Evolutionary conservation across 1,284 basidiomycete genomes (phyloP), one percentile per base, ranked within the genome.

Genomic region (Ustilago xerochloae): DNA sequence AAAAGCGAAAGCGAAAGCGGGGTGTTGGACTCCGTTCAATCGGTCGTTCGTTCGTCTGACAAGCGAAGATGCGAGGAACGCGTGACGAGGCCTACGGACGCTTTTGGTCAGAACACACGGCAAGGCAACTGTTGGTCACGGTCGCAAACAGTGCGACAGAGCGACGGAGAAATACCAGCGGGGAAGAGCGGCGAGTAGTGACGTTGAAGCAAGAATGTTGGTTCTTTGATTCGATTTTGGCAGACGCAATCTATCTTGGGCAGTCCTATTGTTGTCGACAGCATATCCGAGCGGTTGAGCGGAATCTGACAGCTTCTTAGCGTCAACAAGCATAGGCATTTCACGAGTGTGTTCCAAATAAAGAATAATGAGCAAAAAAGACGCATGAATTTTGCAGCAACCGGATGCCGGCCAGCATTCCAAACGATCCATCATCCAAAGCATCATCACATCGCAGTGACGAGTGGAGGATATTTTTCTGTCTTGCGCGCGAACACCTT

Each of bases 131-230:
- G n/a, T n/a, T n/a, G n/a, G n/a, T n/a, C n/a, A n/a, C n/a, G n/a
- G n/a, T n/a, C n/a, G n/a, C n/a, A n/a, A n/a, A n/a, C n/a, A n/a
- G n/a, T n/a, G n/a, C n/a, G n/a, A n/a, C n/a, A n/a, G n/a, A n/a
- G 4, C 4, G 32, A 15, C 26, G 28, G 29, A 20, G 43, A 20
- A 9, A 24, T n/a, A 26, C 9, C 20, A 45, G 41, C 52, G 52
- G 52, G 39, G 30, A 54, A 54, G 52, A 54, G 52, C 52, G 52
- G 52, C 52, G 52, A 54, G 41, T 33, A 24, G 53, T 55, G 53
- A 55, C 43, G 43, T 55, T 32, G 35, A n/a, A 24, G 16, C 53
- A 36, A 47, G 43, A 55, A 38, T 55, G 53, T 55, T 20, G 30
- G 12, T 15, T 20, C n/a, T n/a, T n/a, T n/a, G n/a, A n/a, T n/a